Base-by-base conservation (phyloP, 352 stramenopile species). In the Phytophthora niederhauseri region DNA sequence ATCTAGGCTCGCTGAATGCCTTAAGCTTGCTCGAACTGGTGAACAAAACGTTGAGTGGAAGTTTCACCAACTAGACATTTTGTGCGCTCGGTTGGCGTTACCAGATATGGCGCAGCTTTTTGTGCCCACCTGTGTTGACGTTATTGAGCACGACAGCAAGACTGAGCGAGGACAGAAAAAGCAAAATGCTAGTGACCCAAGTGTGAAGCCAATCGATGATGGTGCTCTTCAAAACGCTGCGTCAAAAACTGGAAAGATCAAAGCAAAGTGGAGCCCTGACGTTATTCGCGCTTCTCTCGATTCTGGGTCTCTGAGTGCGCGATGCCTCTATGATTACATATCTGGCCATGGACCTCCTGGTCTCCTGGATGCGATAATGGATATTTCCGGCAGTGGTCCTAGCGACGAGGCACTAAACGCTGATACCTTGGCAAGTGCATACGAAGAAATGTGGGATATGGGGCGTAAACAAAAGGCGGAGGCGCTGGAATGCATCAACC, bases 31-130 rank as follows among this genome's bases (percentile, higher is more conserved):
- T 0, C 58, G 65, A 20, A 67, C 38, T 49, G 70, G 34, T n/a
- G 71, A 85, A 26, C 53, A 73, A 55, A 78, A 77, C 12, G 54
- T 68, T 24, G 34, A 70, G 28, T 93, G 80, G 80, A 83, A 83
- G 43, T 93, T 89, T 71, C 68, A 83, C 26, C 85, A 95, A 61
- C 70, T 97, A 22, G 89, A 97, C 48, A 57, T 97, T 22, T 75
- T 97, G 24, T 97, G 89, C 61, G 84, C 86, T 64, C 78, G 89
- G 36, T 66, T 97, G 6, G 68, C 87, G 6, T 68, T 93, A 19
- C 86, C 85, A 34, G 89, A 97, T 73, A 76, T 95, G 63, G 82
- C 81, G 0, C 85, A 93, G 66, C 69, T 70, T 1, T 97, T 97
- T 67, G 86, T 95, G 9, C 89, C 89, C 15, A 67, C 76, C 7